A percentile compares a stretch with the other conserved stretches of the same genome.
phyloP scores from a whole-genome alignment of 306 rosid genomes.

The Sophora flavescens region DNA sequence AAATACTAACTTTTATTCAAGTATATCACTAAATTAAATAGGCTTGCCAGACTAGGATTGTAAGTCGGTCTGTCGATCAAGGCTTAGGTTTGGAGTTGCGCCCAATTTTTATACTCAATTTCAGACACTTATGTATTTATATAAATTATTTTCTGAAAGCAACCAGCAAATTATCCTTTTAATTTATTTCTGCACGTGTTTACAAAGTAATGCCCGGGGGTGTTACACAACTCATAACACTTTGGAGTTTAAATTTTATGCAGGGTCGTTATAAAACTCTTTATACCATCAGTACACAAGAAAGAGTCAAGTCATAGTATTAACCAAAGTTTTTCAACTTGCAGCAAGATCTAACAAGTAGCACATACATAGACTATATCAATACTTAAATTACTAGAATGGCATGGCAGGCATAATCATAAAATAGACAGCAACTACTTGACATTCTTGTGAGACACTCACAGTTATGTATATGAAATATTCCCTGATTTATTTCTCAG shows the following conservation, averaged over 20 bases:
- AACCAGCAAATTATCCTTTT: no score
- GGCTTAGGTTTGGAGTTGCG: no score
- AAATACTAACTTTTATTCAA: no score
- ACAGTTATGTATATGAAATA: conserved; percentile 69
- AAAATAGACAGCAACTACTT: not conserved
- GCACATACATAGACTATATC: conserved; percentile 8
- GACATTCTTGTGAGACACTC: conserved; percentile 43
- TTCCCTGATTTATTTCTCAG: conserved; percentile 64
- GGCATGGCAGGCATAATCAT: not conserved
- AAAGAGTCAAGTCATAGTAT: conserved; percentile 6
- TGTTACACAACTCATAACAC: conserved; percentile 10
- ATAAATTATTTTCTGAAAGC: no score
- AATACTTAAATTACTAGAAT: conserved; percentile 1
- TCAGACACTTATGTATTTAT: no score
- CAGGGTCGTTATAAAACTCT: not conserved
- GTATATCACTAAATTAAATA: no score
- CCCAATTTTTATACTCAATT: no score
- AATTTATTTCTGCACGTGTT: no score
- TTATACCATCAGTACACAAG: no score
- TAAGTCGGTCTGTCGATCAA: no score
- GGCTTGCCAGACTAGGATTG: no score
- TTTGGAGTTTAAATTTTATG: not conserved
- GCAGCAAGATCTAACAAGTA: conserved; percentile 5
- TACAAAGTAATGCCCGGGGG: no score
- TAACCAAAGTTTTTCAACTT: conserved; percentile 3